Percentiles rank a stretch among this genome's conserved stretches.
phyloP scores from a whole-genome alignment of 1,284 basidiomycete species.

The Trichosporon sp. region DNA sequence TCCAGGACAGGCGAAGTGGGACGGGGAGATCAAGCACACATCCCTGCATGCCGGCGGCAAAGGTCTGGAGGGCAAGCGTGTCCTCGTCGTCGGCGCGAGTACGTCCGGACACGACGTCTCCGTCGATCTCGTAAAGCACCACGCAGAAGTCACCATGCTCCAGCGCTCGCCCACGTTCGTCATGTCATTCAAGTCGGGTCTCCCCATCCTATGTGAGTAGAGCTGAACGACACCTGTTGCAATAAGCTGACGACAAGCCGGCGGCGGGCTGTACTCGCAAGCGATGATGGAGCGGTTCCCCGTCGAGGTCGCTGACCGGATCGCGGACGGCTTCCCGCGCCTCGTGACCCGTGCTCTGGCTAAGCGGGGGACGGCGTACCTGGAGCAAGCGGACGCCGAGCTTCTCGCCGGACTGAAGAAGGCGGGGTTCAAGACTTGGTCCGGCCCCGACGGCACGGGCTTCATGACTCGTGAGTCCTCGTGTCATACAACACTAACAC shows the following conservation, averaged over 20 bases:
- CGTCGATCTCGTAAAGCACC: constrained; percentile 60
- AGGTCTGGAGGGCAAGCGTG: neutral
- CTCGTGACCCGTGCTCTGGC: constrained; percentile 61
- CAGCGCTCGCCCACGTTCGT: constrained; percentile 68
- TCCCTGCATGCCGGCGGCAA: constrained; percentile 58
- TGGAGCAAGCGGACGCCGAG: neutral
- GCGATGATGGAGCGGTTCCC: constrained; percentile 22
- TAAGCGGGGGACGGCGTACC: constrained; percentile 57
- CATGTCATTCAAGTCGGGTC: constrained; percentile 62
- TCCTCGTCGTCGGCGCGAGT: neutral
- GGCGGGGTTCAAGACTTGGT: neutral
- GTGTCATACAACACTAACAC: neutral
- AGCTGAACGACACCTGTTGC: constrained; percentile 29
- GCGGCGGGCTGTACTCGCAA: constrained; percentile 9
- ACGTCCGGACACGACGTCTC: neutral
- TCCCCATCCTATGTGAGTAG: constrained; percentile 52
- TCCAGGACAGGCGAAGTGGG: constrained; percentile 61
- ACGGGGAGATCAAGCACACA: constrained; percentile 65
- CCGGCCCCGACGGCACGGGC: neutral
- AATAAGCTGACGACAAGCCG: neutral
- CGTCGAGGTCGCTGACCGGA: constrained; percentile 61
- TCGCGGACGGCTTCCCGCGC: constrained; percentile 62
- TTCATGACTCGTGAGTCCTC: neutral
- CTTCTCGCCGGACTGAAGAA: neutral
- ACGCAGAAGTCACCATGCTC: constrained; percentile 64